These are phyloP conservation scores for Nemania sp. DNA, from an alignment of 2,329 filamentous ascomycete species.

Conservation along the genomic window DNA sequence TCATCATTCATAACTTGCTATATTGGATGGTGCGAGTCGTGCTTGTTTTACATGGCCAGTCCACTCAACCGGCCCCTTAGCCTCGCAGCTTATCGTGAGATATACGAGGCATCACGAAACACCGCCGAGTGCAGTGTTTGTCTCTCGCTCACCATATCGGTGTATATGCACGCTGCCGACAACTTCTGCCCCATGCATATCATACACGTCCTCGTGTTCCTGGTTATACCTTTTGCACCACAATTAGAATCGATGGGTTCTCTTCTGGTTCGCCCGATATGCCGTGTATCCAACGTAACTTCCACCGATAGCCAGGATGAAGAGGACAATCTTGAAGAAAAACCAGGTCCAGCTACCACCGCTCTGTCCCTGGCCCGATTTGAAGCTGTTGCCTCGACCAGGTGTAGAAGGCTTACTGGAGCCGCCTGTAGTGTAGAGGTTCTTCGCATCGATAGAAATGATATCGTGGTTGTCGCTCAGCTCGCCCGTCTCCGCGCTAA, in stretches of 20 bases:
- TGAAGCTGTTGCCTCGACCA: conserved; percentile 41
- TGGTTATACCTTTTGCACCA: not conserved
- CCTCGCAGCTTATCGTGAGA: conserved; percentile 24
- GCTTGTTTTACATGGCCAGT: conserved; percentile 36
- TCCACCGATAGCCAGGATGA: conserved; percentile 70
- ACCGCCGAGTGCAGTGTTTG: conserved; percentile 19
- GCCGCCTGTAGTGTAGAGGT: conserved; percentile 73
- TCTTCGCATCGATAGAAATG: conserved; percentile 81
- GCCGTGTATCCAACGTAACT: conserved; percentile 85
- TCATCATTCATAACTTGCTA: conserved; percentile 29
- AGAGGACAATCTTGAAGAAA: conserved; percentile 80
- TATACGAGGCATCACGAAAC: conserved; percentile 26
- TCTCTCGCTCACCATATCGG: conserved; percentile 20
- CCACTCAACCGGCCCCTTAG: conserved; percentile 30
- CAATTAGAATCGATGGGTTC: conserved; percentile 59
- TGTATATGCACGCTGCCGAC: conserved; percentile 31
- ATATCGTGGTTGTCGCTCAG: conserved; percentile 98
- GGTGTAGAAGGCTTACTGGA: conserved; percentile 43
- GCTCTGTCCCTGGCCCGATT: conserved; percentile 42
- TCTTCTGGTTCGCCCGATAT: conserved; percentile 70
- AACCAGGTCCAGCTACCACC: conserved; percentile 63
- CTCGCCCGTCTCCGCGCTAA: conserved; percentile 90
- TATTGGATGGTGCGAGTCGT: conserved; percentile 29
- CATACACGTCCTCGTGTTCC: conserved; percentile 1
- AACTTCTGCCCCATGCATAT: conserved; percentile 13